These are phyloP conservation scores for Monosporozyma servazzii DNA, from an alignment of 805 yeast genomes.

Conservation along the genomic window DNA sequence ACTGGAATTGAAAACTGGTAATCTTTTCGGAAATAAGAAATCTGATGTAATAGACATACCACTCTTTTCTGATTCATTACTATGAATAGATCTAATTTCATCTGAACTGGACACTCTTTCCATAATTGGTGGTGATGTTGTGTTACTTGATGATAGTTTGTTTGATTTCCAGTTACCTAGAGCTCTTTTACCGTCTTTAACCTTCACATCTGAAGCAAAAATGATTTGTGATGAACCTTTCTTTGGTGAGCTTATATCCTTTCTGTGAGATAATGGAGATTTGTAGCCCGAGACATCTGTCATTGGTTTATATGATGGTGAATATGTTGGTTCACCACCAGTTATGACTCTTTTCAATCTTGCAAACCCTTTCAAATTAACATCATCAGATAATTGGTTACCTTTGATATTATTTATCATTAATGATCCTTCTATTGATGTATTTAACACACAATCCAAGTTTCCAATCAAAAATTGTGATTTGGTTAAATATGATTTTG, in stretches of 20 bases:
- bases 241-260: slow-evolving; percentile 6
- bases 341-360: slow-evolving; percentile 21
- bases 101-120: background rate
- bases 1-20: background rate
- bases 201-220: slow-evolving; percentile 19
- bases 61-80: slow-evolving; percentile 12
- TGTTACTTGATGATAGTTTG: background rate
- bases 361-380: slow-evolving; percentile 8
- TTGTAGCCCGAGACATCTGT: slow-evolving; percentile 12
- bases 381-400: slow-evolving; percentile 6
- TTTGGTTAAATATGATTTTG: slow-evolving; percentile 1
- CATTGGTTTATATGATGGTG: slow-evolving; percentile 4
- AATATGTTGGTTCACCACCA: slow-evolving; percentile 14
- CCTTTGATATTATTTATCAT: slow-evolving; percentile 18
- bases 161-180: slow-evolving; percentile 4
- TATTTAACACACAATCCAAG: slow-evolving; percentile 16
- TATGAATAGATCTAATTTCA: background rate
- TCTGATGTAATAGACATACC: slow-evolving; percentile 4
- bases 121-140: background rate
- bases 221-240: slow-evolving; percentile 6
- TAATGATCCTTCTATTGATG: slow-evolving; percentile 17
- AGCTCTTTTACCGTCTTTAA: slow-evolving; percentile 16
- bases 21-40: slow-evolving; percentile 7
- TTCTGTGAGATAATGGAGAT: slow-evolving; percentile 1
- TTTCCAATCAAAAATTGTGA: slow-evolving; percentile 6